Percentiles rank a stretch among this genome's conserved stretches.
phyloP scores from a whole-genome alignment of 1,284 basidiomycete species.

The Ustanciosporium gigantosporum region DNA sequence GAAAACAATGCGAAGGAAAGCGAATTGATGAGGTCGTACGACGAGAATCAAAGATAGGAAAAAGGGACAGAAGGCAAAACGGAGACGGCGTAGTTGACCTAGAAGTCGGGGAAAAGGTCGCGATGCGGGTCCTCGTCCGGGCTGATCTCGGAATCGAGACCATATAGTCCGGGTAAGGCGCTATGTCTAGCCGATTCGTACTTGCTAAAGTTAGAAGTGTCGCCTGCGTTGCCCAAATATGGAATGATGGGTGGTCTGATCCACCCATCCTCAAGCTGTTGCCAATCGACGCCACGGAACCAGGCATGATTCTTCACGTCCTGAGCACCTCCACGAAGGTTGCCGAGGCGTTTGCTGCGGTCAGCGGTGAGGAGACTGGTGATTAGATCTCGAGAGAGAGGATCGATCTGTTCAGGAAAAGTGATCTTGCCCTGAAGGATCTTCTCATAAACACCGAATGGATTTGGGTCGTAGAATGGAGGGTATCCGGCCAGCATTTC shows the following conservation, averaged over 20 bases:
- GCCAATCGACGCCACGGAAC: constrained; percentile 66
- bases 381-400: constrained; percentile 64
- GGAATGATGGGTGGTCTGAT: constrained; percentile 65
- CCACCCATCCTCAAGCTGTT: constrained; percentile 56
- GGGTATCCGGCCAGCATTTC: constrained; percentile 59
- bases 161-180: constrained; percentile 21
- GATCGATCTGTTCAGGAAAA: constrained; percentile 64
- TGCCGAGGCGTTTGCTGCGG: constrained; percentile 64
- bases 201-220: constrained; percentile 61
- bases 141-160: constrained; percentile 8
- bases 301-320: constrained; percentile 65
- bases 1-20: not conserved
- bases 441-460: constrained; percentile 57
- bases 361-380: constrained; percentile 64
- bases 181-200: constrained; percentile 28
- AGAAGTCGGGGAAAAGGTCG: constrained; percentile 27
- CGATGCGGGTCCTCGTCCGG: constrained; percentile 11
- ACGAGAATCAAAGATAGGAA: not conserved
- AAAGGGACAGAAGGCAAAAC: not conserved
- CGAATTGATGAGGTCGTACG: too few species aligned
- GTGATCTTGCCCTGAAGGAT: constrained; percentile 63
- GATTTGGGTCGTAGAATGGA: constrained; percentile 53
- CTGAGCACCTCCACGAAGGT: constrained; percentile 63
- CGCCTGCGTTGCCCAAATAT: constrained; percentile 67
- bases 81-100: not conserved